Conservation (phyloP, 2,329 filamentous ascomycete species). For the Dryadomyces quercus-mongolicae region DNA sequence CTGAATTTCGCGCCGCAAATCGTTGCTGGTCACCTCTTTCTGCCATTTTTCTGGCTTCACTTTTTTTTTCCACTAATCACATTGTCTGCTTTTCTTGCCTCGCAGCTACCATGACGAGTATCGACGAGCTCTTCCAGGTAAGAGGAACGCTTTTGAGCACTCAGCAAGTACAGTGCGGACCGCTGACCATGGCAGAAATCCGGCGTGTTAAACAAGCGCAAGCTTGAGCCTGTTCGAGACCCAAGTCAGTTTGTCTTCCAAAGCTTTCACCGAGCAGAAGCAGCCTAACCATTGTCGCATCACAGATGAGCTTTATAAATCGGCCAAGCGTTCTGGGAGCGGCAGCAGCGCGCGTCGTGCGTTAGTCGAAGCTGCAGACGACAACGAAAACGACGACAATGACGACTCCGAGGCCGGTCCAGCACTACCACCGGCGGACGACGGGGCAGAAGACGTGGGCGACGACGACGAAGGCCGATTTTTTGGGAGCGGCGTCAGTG, state of each 20-base stretch:
- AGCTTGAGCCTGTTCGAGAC: constrained; percentile 48
- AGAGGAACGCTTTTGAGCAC: constrained; percentile 5
- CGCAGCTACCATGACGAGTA: constrained; percentile 35
- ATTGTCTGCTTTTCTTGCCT: not conserved
- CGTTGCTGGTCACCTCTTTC: not conserved
- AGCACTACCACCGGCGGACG: constrained; percentile 35
- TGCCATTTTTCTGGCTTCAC: no score
- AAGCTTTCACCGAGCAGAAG: not conserved
- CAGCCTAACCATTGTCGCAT: not conserved
- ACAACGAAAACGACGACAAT: constrained; percentile 15
- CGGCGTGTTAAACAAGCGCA: constrained; percentile 45
- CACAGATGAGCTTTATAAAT: constrained; percentile 52
- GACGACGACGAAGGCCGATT: constrained; percentile 92
- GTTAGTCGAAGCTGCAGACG: constrained; percentile 31
- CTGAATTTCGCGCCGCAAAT: not conserved
- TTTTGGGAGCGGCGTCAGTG: constrained; percentile 79
- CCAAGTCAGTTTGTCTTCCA: constrained; percentile 37
- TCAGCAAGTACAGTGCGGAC: not conserved
- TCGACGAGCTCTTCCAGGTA: constrained; percentile 49
- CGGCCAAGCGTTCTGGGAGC: constrained; percentile 37
- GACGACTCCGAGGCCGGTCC: constrained; percentile 28
- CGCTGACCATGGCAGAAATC: constrained; percentile 20
- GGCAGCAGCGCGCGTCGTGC: constrained; percentile 30
- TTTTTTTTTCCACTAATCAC: not conserved
- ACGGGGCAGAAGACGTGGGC: constrained; percentile 22